A percentile compares a stretch with the other conserved stretches of the same genome.
Evolutionary conservation across 257 asterid species (phyloP).

Genomic region (Voacanga thouarsii): DNA sequence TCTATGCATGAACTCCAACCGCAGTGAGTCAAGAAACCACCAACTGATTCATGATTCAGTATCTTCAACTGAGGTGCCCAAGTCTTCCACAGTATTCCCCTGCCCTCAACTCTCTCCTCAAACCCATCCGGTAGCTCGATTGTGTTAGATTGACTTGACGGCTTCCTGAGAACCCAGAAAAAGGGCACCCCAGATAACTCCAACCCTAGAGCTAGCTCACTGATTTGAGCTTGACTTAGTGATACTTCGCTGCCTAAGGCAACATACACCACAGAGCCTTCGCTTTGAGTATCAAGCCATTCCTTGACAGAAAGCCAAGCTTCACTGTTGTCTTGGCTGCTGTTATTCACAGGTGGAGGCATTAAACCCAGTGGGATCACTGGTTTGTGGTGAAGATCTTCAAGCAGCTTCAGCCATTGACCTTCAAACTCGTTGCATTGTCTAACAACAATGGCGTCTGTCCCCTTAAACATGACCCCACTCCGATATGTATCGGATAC

Average conservation of each 20-base stretch:
- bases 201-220: conserved; percentile 30
- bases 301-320: conserved; percentile 9
- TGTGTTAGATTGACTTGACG: neutral
- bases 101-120: conserved; percentile 24
- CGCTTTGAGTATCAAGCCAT: conserved; percentile 25
- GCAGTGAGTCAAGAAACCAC: conserved; percentile 30
- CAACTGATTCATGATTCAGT: conserved; percentile 26
- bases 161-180: conserved; percentile 33
- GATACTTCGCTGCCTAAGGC: conserved; percentile 34
- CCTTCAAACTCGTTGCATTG: conserved; percentile 24
- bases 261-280: conserved; percentile 23
- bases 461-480: neutral
- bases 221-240: conserved; percentile 21
- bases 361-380: conserved; percentile 28
- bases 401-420: conserved; percentile 29
- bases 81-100: conserved; percentile 26
- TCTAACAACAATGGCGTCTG: conserved; percentile 12
- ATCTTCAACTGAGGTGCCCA: conserved; percentile 37
- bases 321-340: neutral
- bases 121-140: conserved; percentile 23
- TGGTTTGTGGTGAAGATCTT: conserved; percentile 14
- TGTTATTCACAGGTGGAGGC: conserved; percentile 14
- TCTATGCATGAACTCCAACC: conserved; percentile 35
- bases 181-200: conserved; percentile 30
- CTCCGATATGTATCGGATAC: neutral